Conservation (phyloP, 2,329 filamentous ascomycete genomes). For the Microsporum ferrugineum region DNA sequence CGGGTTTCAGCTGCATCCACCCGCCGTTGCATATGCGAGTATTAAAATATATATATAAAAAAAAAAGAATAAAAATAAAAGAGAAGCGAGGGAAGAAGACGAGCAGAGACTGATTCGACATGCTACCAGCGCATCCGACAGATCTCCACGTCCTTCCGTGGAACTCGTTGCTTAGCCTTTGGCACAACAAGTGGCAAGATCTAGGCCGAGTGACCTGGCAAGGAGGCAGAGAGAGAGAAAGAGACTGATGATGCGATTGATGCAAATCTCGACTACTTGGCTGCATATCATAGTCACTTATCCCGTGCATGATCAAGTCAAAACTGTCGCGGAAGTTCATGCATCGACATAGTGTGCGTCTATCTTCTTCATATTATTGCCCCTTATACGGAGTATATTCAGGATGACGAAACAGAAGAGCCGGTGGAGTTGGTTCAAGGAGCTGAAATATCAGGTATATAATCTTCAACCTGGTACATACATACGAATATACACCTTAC, state of each 20-base stretch:
- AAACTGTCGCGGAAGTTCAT: no score
- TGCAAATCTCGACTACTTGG: not conserved
- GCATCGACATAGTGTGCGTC: no score
- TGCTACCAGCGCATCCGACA: not conserved
- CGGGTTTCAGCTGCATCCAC: constrained; percentile 20
- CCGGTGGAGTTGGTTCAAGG: not conserved
- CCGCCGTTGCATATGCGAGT: constrained; percentile 23
- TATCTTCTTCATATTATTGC: no score
- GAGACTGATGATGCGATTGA: not conserved
- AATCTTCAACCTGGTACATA: not conserved
- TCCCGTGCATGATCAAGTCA: no score
- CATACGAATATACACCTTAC: not conserved
- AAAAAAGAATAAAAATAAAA: constrained; percentile 6
- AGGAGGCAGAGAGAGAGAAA: not conserved
- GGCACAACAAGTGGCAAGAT: not conserved
- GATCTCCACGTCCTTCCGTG: constrained; percentile 1
- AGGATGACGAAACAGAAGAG: not conserved
- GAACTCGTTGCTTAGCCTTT: not conserved
- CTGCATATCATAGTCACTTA: no score
- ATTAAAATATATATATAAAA: constrained; percentile 7
- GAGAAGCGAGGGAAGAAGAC: constrained; percentile 4
- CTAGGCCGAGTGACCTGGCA: not conserved
- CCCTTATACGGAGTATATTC: no score
- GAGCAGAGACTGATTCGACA: constrained; percentile 6
- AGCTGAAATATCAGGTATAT: not conserved